Percentiles rank a stretch among this genome's conserved stretches.
Conservation (phyloP, 345 rosid genomes). For the Schrenkiella parvula region DNA sequence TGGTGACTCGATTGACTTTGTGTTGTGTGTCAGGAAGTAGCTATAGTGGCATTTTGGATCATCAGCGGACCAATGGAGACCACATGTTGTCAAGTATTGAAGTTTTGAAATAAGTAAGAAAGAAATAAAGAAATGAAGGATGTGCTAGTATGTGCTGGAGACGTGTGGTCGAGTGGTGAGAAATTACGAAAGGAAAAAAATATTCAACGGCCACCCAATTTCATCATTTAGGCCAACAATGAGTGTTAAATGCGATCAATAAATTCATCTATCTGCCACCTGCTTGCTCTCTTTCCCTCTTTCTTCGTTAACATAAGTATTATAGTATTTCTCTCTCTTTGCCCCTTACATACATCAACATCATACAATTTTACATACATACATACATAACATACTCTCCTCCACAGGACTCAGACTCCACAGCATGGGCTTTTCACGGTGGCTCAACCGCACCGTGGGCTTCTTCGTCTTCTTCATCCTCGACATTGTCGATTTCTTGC, state of each 20-base stretch:
- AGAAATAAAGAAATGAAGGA: background rate
- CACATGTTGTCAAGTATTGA: constrained; percentile 22
- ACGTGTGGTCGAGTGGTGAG: constrained; percentile 10
- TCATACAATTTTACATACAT: background rate
- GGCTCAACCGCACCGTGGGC: constrained; percentile 36
- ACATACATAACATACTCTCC: constrained; percentile 21
- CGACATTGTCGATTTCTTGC: constrained; percentile 39
- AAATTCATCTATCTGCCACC: constrained; percentile 36
- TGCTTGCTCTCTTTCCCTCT: constrained; percentile 15
- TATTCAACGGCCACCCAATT: constrained; percentile 37
- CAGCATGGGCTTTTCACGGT: constrained; percentile 35
- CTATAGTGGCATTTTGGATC: background rate
- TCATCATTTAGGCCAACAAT: constrained; percentile 29
- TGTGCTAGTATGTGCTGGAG: constrained; percentile 21
- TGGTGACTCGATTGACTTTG: constrained; percentile 8
- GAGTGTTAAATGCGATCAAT: constrained; percentile 37
- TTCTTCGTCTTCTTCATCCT: constrained; percentile 31
- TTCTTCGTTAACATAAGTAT: constrained; percentile 17
- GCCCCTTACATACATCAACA: background rate
- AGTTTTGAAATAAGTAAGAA: background rate
- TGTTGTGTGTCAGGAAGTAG: background rate
- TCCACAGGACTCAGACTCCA: constrained; percentile 26
- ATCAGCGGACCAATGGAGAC: constrained; percentile 20
- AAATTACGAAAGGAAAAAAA: background rate
- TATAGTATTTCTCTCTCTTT: constrained; percentile 12